Evolutionary conservation across 2,329 filamentous ascomycete species (phyloP).

Genomic region (Sclerotinia trifoliorum): DNA sequence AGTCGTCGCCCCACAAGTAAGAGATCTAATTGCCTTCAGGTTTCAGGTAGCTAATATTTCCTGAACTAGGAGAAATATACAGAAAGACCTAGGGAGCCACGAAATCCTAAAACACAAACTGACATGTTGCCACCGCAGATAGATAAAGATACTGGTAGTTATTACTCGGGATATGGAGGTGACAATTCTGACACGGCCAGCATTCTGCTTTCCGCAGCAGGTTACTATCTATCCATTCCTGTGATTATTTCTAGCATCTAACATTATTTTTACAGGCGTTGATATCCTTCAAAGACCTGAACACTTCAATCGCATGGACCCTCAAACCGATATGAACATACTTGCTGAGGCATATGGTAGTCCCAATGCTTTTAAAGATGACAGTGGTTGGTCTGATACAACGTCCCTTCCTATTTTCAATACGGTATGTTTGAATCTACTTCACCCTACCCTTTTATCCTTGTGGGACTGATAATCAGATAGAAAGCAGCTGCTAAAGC

Average conservation of each 20-base stretch:
- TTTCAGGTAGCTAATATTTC: constrained; percentile 28
- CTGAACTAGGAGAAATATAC: constrained; percentile 29
- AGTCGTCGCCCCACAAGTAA: constrained; percentile 17
- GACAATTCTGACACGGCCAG: constrained; percentile 25
- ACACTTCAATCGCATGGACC: constrained; percentile 22
- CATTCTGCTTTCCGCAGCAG: constrained; percentile 27
- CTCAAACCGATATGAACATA: constrained; percentile 17
- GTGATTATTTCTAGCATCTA: not conserved
- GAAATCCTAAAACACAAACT: not conserved
- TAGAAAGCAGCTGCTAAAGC: constrained; percentile 15
- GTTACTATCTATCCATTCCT: constrained; percentile 22
- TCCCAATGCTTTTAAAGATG: constrained; percentile 15
- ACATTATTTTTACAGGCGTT: constrained; percentile 3
- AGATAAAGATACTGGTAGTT: constrained; percentile 33
- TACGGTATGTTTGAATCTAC: constrained; percentile 23
- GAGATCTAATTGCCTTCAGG: not conserved
- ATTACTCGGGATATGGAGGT: constrained; percentile 29
- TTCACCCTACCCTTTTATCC: not conserved
- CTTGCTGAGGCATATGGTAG: constrained; percentile 16
- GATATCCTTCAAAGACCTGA: constrained; percentile 17
- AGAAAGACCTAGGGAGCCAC: constrained; percentile 11
- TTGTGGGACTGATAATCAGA: not conserved
- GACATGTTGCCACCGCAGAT: constrained; percentile 27
- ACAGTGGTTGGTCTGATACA: constrained; percentile 11
- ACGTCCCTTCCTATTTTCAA: constrained; percentile 10